Base-by-base conservation (phyloP, 352 stramenopile species). In the Peronospora destructor region DNA sequence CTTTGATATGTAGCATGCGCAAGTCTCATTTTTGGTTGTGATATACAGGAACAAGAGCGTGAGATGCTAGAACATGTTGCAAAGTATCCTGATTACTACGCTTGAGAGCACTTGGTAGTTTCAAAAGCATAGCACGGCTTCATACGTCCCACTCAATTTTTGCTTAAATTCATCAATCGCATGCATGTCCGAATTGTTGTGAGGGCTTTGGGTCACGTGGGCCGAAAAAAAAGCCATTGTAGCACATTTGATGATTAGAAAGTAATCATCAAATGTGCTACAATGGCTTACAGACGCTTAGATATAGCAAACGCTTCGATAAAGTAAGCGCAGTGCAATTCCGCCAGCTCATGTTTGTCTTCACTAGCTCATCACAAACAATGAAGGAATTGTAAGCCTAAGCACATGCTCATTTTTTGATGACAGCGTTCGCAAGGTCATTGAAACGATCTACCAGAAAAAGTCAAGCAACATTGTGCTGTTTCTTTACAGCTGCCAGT, bases 51-150 rank as follows among this genome's bases (percentile, higher is more conserved):
- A 36, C 96, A 99, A 86, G 89, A 98, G 61, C 67, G 74, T 4
- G 79, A 96, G 37, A 87, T 98, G 65, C 37, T 86, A 25, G 79
- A 93, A 54, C 91, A 97, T 35, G 66, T 97, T 0, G 73, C 79
- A 40, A 97, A 97, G 66, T 97, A 98, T 70, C 92, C 91, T 47
- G 84, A 96, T 19, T 71, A 92, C 55, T 98, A 98, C 61, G 29
- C 72, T n/a, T n/a, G 45, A 25, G 54, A 66, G 36, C 54, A 72
- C 17, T 75, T 60, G 39, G 33, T 32, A 1, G 13, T 4, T 30
- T 23, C 3, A n/a, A 51, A 33, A 26, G 25, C 19, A 59, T 16
- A 7, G n/a, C 9, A 25, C 13, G 33, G 5, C n/a, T 45, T 26
- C 23, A 3, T 4, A 26, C 4, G 23, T 26, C 5, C 23, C 23